Evolutionary conservation across 345 rosid genomes (phyloP).

Genomic region (Angophora floribunda): DNA sequence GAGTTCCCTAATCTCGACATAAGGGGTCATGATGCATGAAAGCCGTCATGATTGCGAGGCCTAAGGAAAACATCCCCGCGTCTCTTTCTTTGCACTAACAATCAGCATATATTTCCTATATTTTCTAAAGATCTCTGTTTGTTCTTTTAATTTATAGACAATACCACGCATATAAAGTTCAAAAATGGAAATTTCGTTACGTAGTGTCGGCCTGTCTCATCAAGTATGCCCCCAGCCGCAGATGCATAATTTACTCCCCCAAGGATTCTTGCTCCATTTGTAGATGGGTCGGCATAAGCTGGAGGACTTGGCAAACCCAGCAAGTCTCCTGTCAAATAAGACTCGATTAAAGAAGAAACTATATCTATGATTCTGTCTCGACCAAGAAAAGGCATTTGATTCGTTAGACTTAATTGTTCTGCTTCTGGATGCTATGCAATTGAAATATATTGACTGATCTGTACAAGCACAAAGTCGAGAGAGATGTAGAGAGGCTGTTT

Average conservation of each 20-base stretch:
- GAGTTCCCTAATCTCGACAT: not conserved
- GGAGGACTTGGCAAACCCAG: slow-evolving; percentile 56
- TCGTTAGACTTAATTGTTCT: not conserved
- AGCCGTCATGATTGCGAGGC: not conserved
- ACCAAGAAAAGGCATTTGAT: not conserved
- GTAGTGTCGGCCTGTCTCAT: slow-evolving; percentile 62
- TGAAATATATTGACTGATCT: not conserved
- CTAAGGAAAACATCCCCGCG: not conserved
- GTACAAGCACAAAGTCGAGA: not conserved
- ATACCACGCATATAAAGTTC: not conserved
- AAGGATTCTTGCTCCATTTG: slow-evolving; percentile 43
- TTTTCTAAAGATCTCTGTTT: not conserved
- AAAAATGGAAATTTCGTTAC: slow-evolving; percentile 16
- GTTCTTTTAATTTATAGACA: not conserved
- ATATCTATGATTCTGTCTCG: not conserved
- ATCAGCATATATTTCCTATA: not conserved
- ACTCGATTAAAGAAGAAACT: not conserved
- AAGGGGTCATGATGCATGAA: not conserved
- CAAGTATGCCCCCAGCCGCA: slow-evolving; percentile 90
- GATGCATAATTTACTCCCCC: slow-evolving; percentile 83
- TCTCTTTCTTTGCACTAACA: not conserved
- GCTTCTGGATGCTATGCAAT: not conserved
- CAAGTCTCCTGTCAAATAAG: slow-evolving; percentile 30
- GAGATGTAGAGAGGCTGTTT: not conserved
- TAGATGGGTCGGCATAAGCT: slow-evolving; percentile 54